These are phyloP conservation scores for Carex littledalei DNA, from an alignment of 176 grass and related monocot genomes.

Conservation along the genomic window DNA sequence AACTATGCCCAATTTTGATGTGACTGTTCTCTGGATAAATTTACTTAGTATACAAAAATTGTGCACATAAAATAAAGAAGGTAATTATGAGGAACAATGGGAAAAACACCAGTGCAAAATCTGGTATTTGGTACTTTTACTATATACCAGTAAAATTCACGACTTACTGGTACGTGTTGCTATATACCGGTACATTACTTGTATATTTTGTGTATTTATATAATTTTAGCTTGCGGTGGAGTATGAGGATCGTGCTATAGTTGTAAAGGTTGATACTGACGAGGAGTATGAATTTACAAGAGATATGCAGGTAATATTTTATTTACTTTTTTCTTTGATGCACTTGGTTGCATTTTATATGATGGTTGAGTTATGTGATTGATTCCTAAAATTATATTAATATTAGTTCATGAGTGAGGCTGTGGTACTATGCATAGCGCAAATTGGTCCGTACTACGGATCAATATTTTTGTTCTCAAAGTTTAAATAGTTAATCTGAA, in stretches of 20 bases:
- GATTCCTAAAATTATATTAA: background rate
- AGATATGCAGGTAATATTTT: slow-evolving; percentile 88
- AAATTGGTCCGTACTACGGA: no score
- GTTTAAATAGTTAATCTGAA: no score
- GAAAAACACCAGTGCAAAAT: no score
- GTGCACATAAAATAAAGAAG: background rate
- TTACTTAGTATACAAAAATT: background rate
- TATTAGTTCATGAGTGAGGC: background rate
- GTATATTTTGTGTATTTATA: slow-evolving; percentile 9
- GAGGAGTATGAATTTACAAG: slow-evolving; percentile 75
- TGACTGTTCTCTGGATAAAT: background rate
- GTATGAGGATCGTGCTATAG: slow-evolving; percentile 53
- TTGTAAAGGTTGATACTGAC: slow-evolving; percentile 83
- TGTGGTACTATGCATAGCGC: no score
- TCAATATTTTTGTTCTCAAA: no score
- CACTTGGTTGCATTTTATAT: background rate
- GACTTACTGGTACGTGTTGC: no score
- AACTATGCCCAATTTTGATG: background rate
- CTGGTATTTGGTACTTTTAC: no score
- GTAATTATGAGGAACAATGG: background rate
- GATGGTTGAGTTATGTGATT: background rate
- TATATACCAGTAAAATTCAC: no score
- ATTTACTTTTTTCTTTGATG: background rate
- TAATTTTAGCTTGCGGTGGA: slow-evolving; percentile 64
- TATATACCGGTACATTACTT: background rate